Conservation (phyloP, 306 rosid species). For the Pyrus bretschneideri region DNA sequence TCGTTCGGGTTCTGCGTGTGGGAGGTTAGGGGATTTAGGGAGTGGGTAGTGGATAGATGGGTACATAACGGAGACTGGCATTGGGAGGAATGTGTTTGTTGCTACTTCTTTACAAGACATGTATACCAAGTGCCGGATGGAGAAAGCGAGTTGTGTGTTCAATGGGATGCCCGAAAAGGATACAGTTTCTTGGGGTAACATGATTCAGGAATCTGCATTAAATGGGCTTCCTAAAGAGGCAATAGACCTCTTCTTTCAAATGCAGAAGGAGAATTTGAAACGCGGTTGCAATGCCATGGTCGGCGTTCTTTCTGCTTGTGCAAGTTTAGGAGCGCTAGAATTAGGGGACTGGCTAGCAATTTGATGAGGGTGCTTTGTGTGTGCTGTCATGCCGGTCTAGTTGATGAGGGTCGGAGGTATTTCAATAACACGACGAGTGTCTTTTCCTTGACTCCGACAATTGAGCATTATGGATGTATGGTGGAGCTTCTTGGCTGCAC, state of each 20-base stretch:
- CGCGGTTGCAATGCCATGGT: slow-evolving; percentile 69
- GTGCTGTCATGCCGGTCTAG: slow-evolving; percentile 70
- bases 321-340: slow-evolving; percentile 56
- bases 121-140: slow-evolving; percentile 61
- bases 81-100: slow-evolving; percentile 46
- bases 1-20: slow-evolving; percentile 52
- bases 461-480: slow-evolving; percentile 79
- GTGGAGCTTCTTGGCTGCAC: slow-evolving; percentile 74
- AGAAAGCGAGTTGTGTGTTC: slow-evolving; percentile 36
- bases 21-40: slow-evolving; percentile 39
- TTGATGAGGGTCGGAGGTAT: slow-evolving; percentile 53
- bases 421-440: slow-evolving; percentile 39
- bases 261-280: slow-evolving; percentile 44
- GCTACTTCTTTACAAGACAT: slow-evolving; percentile 58
- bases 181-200: slow-evolving; percentile 59
- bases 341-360: slow-evolving; percentile 48
- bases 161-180: slow-evolving; percentile 55
- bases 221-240: slow-evolving; percentile 59
- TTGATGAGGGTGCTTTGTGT: slow-evolving; percentile 58
- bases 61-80: slow-evolving; percentile 36
- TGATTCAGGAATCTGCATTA: slow-evolving; percentile 62
- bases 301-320: slow-evolving; percentile 63
- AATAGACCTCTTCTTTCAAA: slow-evolving; percentile 48
- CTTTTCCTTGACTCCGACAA: slow-evolving; percentile 44
- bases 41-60: slow-evolving; percentile 60